phyloP scores from a whole-genome alignment of 1,139 yeast species.

The Protomyces pachydermus region DNA sequence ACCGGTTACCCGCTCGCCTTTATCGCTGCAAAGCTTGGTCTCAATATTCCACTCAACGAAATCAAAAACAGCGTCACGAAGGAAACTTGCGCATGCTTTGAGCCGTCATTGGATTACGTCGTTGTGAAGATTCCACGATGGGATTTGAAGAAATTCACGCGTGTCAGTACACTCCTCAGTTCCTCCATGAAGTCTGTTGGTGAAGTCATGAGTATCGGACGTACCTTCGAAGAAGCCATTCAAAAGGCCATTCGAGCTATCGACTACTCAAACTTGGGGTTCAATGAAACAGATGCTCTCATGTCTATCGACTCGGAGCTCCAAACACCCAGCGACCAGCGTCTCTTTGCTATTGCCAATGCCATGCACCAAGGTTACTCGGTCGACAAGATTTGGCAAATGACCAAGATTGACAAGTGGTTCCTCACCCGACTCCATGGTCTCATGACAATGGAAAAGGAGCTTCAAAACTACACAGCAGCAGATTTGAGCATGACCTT shows the following conservation, averaged over 20 bases:
- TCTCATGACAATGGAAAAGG: conserved; percentile 28
- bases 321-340: conserved; percentile 93
- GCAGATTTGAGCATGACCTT: conserved; percentile 52
- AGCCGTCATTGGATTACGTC: conserved; percentile 94
- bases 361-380: conserved; percentile 75
- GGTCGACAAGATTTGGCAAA: conserved; percentile 85
- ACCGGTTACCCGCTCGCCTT: conserved; percentile 98
- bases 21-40: conserved; percentile 95
- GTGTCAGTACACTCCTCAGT: conserved; percentile 81
- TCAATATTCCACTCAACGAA: conserved; percentile 87
- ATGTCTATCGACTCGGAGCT: conserved; percentile 86
- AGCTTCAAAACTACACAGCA: conserved; percentile 36
- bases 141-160: conserved; percentile 93
- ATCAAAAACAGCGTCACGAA: conserved; percentile 91
- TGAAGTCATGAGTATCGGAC: conserved; percentile 97
- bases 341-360: conserved; percentile 93
- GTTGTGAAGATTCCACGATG: conserved; percentile 98
- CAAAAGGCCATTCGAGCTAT: conserved; percentile 97
- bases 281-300: conserved; percentile 78
- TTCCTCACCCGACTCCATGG: conserved; percentile 83
- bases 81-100: conserved; percentile 94
- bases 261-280: conserved; percentile 91
- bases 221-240: conserved; percentile 96
- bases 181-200: conserved; percentile 99
- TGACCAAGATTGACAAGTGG: conserved; percentile 96